Conservation (phyloP, 2,329 filamentous ascomycete species). For the Metarhizium rileyi region DNA sequence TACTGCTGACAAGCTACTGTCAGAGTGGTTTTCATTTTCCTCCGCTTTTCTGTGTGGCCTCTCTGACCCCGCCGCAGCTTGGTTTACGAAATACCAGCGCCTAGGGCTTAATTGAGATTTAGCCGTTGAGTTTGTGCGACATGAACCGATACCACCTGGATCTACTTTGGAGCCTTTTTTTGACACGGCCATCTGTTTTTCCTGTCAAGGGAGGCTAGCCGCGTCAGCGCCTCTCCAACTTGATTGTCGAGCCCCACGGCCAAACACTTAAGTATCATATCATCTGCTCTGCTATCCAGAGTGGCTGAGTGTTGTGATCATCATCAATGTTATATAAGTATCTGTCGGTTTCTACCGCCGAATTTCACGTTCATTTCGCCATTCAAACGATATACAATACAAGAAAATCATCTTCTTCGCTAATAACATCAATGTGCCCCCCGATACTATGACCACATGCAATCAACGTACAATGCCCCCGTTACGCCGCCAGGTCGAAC, state of each 20-base stretch:
- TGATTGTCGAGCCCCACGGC: constrained; percentile 7
- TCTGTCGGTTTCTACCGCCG: neutral
- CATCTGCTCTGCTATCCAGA: neutral
- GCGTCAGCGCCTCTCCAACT: neutral
- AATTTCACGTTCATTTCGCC: constrained; percentile 6
- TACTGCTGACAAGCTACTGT: constrained; percentile 61
- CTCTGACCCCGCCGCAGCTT: neutral
- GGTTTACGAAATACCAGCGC: neutral
- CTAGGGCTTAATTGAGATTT: neutral
- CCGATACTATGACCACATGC: constrained; percentile 8
- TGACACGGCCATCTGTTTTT: neutral
- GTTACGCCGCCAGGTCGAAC: constrained; percentile 8
- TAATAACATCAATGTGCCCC: constrained; percentile 6
- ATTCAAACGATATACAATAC: constrained; percentile 10
- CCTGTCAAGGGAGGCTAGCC: neutral
- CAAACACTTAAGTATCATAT: constrained; percentile 10
- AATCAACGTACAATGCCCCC: constrained; percentile 6
- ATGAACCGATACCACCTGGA: neutral
- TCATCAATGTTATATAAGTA: neutral
- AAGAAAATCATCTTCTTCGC: constrained; percentile 5
- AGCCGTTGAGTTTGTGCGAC: constrained; percentile 1
- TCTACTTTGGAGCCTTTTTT: neutral
- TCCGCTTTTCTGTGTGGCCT: neutral
- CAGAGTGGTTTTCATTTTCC: neutral
- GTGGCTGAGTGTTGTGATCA: constrained; percentile 4